Conservation (phyloP, 169 alveolate genomes). For the Miamiensis avidus region DNA sequence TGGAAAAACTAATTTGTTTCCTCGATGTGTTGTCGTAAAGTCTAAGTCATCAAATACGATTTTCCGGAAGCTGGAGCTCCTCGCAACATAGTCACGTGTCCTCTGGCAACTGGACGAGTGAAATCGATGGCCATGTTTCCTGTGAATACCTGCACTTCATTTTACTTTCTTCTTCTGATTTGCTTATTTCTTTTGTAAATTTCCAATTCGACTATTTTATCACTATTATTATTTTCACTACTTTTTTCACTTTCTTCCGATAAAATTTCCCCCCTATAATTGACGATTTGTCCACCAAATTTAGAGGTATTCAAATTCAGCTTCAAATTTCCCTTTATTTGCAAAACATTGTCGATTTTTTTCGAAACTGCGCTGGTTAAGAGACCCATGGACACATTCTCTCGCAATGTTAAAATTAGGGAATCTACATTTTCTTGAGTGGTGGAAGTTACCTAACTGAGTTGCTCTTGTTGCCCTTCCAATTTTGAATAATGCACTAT, state of each 20-base stretch:
- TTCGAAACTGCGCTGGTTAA: no score
- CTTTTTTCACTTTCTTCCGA: neutral
- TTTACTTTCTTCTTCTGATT: neutral
- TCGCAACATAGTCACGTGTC: neutral
- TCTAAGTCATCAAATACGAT: neutral
- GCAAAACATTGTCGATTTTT: no score
- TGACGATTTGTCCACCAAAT: neutral
- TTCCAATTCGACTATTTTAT: neutral
- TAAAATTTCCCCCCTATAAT: neutral
- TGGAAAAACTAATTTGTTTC: neutral
- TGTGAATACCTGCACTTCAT: neutral
- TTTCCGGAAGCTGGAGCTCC: conserved; percentile 1
- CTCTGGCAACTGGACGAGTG: neutral
- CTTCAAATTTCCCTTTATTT: neutral
- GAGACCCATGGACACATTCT: no score
- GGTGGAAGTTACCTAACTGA: no score
- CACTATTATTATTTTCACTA: neutral
- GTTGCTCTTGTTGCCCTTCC: no score
- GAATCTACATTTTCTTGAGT: no score
- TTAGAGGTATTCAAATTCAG: neutral
- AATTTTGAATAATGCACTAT: no score
- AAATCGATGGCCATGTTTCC: conserved; percentile 15
- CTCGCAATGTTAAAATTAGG: no score
- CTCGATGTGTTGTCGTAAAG: neutral
- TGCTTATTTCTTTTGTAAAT: no score